These are phyloP conservation scores for Boletellus sp. DNA, from an alignment of 768 basidiomycete genomes.

Conservation along the genomic window DNA sequence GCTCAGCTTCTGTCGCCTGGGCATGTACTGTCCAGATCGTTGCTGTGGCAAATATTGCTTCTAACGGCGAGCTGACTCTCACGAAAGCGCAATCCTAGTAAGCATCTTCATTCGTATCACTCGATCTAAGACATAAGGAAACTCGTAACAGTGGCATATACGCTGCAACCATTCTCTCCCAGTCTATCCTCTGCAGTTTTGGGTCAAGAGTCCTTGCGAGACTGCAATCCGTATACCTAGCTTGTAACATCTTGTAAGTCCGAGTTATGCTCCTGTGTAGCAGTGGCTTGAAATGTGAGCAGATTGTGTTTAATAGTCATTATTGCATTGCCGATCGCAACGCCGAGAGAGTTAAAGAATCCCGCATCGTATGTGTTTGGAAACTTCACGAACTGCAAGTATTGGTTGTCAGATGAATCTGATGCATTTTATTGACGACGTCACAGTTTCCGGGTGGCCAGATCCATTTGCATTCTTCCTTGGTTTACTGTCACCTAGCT, in stretches of 20 bases:
- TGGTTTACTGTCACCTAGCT: slow-evolving; percentile 44
- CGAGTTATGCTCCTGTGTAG: background rate
- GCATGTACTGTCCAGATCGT: slow-evolving; percentile 58
- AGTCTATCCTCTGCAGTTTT: slow-evolving; percentile 61
- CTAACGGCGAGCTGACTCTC: slow-evolving; percentile 32
- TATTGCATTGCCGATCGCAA: slow-evolving; percentile 60
- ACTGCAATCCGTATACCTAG: slow-evolving; percentile 50
- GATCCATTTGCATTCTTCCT: slow-evolving; percentile 44
- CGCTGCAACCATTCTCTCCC: slow-evolving; percentile 52
- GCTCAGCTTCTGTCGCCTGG: slow-evolving; percentile 58
- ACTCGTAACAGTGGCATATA: slow-evolving; percentile 52
- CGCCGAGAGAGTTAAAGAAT: slow-evolving; percentile 58
- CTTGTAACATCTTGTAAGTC: slow-evolving; percentile 38
- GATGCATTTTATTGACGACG: background rate
- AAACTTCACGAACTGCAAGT: slow-evolving; percentile 53
- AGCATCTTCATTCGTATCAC: slow-evolving; percentile 28
- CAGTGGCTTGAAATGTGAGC: background rate
- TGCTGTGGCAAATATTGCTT: slow-evolving; percentile 58
- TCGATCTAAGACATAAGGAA: slow-evolving; percentile 35
- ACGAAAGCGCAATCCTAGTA: slow-evolving; percentile 44
- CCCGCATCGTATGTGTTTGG: slow-evolving; percentile 56
- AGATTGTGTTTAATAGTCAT: slow-evolving; percentile 30
- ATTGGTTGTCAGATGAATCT: background rate
- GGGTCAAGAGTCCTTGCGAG: slow-evolving; percentile 64
- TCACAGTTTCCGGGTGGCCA: slow-evolving; percentile 39